These are phyloP conservation scores for Daedaleopsis sinensis DNA, from an alignment of 768 basidiomycete species.

Conservation along the genomic window DNA sequence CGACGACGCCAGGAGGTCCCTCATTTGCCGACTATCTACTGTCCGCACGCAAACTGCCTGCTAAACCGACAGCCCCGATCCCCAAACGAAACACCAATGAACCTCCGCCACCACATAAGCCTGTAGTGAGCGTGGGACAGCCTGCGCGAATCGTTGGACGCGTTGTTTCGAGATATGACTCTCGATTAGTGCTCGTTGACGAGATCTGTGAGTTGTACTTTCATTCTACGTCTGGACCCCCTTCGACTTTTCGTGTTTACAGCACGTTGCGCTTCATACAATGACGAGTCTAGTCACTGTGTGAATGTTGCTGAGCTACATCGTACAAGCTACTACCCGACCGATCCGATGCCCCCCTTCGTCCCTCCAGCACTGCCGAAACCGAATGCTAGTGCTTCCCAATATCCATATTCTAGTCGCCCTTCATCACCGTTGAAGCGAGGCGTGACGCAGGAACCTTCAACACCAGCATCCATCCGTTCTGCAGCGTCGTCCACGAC, in stretches of 20 bases:
- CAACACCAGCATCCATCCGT: constrained; percentile 10
- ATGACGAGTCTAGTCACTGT: constrained; percentile 66
- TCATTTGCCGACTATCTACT: constrained; percentile 13
- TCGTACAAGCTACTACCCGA: constrained; percentile 48
- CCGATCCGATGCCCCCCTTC: constrained; percentile 46
- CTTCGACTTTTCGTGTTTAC: not conserved
- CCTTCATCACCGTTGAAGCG: constrained; percentile 12
- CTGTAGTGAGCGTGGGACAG: constrained; percentile 16
- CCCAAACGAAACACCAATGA: not conserved
- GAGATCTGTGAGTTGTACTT: constrained; percentile 17
- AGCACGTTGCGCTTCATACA: constrained; percentile 52
- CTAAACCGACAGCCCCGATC: not conserved
- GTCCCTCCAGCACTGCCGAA: constrained; percentile 35
- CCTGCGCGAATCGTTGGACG: constrained; percentile 18
- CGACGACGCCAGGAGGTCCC: not conserved
- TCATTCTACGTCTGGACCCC: not conserved
- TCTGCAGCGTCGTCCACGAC: constrained; percentile 7
- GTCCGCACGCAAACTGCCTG: not conserved
- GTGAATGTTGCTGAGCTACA: constrained; percentile 55
- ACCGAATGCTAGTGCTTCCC: constrained; percentile 5
- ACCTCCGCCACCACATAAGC: constrained; percentile 8
- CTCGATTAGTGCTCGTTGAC: constrained; percentile 17
- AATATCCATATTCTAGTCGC: not conserved
- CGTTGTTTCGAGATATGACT: constrained; percentile 14
- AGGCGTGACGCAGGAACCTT: not conserved